Conservation (phyloP, 495 filamentous ascomycete genomes). For the Aspergillus baeticus region DNA sequence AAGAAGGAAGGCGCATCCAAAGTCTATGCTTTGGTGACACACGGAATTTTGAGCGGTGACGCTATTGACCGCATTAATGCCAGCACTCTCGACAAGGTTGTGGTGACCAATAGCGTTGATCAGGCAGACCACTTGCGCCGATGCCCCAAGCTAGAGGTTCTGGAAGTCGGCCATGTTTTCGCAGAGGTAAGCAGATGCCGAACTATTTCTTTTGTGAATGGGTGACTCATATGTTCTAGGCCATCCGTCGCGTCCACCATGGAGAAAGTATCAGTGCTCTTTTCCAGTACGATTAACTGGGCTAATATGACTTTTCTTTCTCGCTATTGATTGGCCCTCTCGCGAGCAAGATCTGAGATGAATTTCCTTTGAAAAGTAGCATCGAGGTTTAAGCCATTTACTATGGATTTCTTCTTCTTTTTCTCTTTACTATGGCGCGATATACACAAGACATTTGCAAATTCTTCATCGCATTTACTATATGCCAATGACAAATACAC, state of each 20-base stretch:
- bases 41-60: constrained; percentile 91
- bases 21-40: constrained; percentile 89
- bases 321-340: constrained; percentile 10
- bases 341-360: constrained; percentile 12
- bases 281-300: constrained; percentile 76
- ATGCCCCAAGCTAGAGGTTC: constrained; percentile 85
- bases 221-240: constrained; percentile 46
- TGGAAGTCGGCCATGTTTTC: constrained; percentile 91
- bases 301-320: constrained; percentile 6
- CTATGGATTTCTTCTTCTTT: constrained; percentile 5
- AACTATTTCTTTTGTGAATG: constrained; percentile 7
- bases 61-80: constrained; percentile 92
- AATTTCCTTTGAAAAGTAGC: constrained; percentile 13
- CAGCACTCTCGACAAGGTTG: constrained; percentile 81
- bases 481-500: constrained; percentile 13
- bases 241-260: constrained; percentile 94
- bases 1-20: constrained; percentile 88
- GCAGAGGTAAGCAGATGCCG: constrained; percentile 63
- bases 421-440: constrained; percentile 8
- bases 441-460: constrained; percentile 14
- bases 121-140: constrained; percentile 73
- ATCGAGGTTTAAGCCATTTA: constrained; percentile 16
- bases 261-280: constrained; percentile 97
- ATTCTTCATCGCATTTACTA: constrained; percentile 13
- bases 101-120: constrained; percentile 92